Conservation (phyloP, 2,329 filamentous ascomycete genomes). For the Penicillium rolfsii region DNA sequence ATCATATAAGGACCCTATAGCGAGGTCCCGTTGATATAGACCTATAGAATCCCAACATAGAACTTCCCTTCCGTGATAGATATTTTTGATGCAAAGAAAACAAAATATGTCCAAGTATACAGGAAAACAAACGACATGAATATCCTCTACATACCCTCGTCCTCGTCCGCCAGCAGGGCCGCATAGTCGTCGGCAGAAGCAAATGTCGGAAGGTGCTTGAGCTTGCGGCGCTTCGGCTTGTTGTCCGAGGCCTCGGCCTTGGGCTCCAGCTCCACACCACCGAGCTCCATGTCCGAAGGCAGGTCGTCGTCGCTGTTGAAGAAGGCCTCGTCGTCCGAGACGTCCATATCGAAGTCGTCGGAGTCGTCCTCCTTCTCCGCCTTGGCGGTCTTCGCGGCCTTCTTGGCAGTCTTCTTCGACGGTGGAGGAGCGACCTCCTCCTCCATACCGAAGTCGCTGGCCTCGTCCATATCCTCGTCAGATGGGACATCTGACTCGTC, state of each 20-base stretch:
- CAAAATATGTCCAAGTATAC: conserved; percentile 12
- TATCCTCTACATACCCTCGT: conserved; percentile 50
- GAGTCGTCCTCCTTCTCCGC: conserved; percentile 53
- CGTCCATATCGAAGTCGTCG: conserved; percentile 56
- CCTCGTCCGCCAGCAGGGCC: conserved; percentile 74
- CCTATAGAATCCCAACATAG: background rate
- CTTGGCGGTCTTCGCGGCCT: conserved; percentile 34
- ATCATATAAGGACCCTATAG: background rate
- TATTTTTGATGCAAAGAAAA: conserved; percentile 7
- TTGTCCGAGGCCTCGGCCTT: conserved; percentile 48
- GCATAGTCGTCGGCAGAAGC: conserved; percentile 94
- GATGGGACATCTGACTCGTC: conserved; percentile 52
- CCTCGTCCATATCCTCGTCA: conserved; percentile 50
- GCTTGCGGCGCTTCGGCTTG: conserved; percentile 74
- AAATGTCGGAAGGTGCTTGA: conserved; percentile 89
- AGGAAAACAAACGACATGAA: conserved; percentile 8
- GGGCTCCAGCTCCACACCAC: conserved; percentile 48
- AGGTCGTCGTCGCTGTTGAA: conserved; percentile 59
- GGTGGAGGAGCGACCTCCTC: conserved; percentile 38
- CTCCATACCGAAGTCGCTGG: conserved; percentile 52
- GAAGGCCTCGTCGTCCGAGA: conserved; percentile 51
- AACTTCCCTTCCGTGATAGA: background rate
- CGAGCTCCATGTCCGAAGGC: conserved; percentile 54
- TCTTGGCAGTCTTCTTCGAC: conserved; percentile 35
- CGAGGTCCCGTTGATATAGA: background rate